These are phyloP conservation scores for Ogataea parapolymorpha DNA, from an alignment of 805 yeast genomes.

Conservation along the genomic window DNA sequence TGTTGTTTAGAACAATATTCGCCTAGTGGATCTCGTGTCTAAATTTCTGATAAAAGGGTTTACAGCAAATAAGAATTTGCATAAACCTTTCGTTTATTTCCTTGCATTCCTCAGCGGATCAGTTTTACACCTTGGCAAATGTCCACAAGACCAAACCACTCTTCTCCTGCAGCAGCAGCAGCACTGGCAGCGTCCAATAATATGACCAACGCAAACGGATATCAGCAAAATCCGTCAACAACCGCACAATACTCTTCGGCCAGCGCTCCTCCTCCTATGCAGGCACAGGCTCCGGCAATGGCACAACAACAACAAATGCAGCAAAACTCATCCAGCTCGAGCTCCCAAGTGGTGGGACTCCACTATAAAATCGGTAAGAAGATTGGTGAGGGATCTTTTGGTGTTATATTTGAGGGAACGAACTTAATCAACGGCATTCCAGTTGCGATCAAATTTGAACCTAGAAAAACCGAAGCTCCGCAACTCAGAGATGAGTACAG, in stretches of 20 bases:
- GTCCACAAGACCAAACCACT: constrained; percentile 26
- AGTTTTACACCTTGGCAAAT: constrained; percentile 5
- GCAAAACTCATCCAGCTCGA: constrained; percentile 26
- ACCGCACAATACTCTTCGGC: constrained; percentile 29
- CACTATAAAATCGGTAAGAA: constrained; percentile 97
- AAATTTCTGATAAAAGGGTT: neutral
- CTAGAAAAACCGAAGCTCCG: constrained; percentile 95
- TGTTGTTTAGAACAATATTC: constrained; percentile 1
- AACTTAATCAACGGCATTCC: constrained; percentile 87
- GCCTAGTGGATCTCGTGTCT: constrained; percentile 1
- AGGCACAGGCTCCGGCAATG: constrained; percentile 11
- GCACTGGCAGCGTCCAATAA: constrained; percentile 32
- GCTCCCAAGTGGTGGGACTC: constrained; percentile 77
- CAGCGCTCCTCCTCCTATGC: constrained; percentile 18
- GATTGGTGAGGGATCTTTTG: constrained; percentile 98
- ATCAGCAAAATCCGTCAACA: constrained; percentile 26
- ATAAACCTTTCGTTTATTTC: constrained; percentile 3
- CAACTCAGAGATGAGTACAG: constrained; percentile 95
- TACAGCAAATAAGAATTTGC: constrained; percentile 1
- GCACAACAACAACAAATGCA: constrained; percentile 15
- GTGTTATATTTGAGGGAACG: constrained; percentile 94
- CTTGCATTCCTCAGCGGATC: constrained; percentile 11
- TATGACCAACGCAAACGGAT: constrained; percentile 19
- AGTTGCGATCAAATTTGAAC: constrained; percentile 96
- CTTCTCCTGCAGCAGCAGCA: constrained; percentile 35